Conservation (phyloP, 164 flowering plant genomes). For the Tinospora cordifolia region DNA sequence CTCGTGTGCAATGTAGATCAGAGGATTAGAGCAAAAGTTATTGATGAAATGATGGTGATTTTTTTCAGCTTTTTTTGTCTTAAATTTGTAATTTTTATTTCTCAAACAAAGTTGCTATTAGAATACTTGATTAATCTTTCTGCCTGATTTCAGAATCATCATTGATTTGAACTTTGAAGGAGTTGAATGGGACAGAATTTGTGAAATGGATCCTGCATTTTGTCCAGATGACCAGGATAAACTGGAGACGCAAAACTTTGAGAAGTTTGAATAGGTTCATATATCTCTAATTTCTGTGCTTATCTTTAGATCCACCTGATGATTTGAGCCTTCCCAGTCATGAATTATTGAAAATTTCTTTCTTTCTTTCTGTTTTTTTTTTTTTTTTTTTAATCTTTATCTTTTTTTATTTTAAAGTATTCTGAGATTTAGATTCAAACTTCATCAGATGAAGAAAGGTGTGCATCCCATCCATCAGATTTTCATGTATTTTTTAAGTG, state of each 20-base stretch:
- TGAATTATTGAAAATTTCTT: neutral
- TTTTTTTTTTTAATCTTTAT: no score
- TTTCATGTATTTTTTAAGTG: neutral
- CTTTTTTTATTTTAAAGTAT: no score
- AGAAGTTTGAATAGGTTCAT: slow-evolving; percentile 58
- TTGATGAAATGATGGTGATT: slow-evolving; percentile 72
- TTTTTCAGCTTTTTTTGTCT: neutral
- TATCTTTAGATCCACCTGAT: neutral
- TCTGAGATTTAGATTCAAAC: slow-evolving; percentile 32
- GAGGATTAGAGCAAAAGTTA: slow-evolving; percentile 55
- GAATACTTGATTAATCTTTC: slow-evolving; percentile 15
- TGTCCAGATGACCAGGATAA: slow-evolving; percentile 77
- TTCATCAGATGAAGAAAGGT: slow-evolving; percentile 80
- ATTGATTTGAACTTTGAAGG: slow-evolving; percentile 65
- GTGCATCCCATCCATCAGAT: neutral
- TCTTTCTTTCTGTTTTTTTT: no score
- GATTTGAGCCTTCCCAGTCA: neutral
- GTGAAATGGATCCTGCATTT: slow-evolving; percentile 79
- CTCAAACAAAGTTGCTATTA: neutral
- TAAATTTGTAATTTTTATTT: neutral
- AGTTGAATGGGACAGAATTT: slow-evolving; percentile 60
- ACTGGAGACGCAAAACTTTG: slow-evolving; percentile 81
- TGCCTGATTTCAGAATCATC: slow-evolving; percentile 34
- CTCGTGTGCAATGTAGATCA: slow-evolving; percentile 56
- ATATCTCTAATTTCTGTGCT: slow-evolving; percentile 16